phyloP scores from a whole-genome alignment of 2,329 filamentous ascomycete species.

The Davidsoniella neocaledoniae region DNA sequence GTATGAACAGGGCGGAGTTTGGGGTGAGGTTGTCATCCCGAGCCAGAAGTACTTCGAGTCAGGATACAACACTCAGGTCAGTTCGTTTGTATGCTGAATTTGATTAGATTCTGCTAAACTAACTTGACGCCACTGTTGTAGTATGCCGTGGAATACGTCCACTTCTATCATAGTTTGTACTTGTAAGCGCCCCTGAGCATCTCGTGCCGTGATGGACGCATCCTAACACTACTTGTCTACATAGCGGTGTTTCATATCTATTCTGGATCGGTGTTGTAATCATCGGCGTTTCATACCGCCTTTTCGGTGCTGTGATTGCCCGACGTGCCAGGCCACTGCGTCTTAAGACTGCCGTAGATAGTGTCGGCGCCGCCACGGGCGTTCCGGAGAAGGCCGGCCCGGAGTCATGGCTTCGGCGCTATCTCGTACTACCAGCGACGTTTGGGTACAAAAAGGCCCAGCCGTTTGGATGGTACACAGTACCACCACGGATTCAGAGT shows the following conservation, averaged over 20 bases:
- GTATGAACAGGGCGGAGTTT: conserved; percentile 2
- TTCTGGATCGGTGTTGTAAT: conserved; percentile 26
- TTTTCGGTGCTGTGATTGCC: not conserved
- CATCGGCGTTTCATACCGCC: conserved; percentile 21
- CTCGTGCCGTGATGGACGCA: not conserved
- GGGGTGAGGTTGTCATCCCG: conserved; percentile 7
- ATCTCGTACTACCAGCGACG: conserved; percentile 24
- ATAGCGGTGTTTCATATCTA: conserved; percentile 4
- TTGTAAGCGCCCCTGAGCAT: not conserved
- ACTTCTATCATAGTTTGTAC: not conserved
- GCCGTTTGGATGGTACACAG: conserved; percentile 28
- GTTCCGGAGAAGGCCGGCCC: conserved; percentile 3
- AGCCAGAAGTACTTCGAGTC: conserved; percentile 8
- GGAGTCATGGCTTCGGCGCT: conserved; percentile 19
- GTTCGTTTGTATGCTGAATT: not conserved
- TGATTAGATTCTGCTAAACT: not conserved
- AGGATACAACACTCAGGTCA: conserved; percentile 9
- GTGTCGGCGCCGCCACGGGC: not conserved
- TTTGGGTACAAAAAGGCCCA: conserved; percentile 28
- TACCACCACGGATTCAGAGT: conserved; percentile 27
- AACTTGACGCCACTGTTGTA: not conserved
- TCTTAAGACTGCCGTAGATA: not conserved
- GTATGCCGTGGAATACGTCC: conserved; percentile 22
- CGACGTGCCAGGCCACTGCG: not conserved
- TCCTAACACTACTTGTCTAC: not conserved